phyloP scores from a whole-genome alignment of 2,329 filamentous ascomycete genomes.

The Ophiostoma ulmi region DNA sequence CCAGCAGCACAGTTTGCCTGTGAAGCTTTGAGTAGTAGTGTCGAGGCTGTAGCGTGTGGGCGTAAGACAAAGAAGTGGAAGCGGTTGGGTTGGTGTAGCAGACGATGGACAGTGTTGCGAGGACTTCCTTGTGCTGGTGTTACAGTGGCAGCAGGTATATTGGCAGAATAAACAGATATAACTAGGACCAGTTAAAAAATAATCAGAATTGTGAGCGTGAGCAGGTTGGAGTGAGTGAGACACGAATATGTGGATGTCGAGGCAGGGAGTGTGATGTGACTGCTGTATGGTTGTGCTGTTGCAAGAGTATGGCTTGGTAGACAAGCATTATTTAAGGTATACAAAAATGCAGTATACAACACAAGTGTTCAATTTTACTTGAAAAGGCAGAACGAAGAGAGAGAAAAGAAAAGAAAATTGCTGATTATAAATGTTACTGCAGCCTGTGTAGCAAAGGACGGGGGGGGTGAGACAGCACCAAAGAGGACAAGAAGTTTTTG shows the following conservation, averaged over 20 bases:
- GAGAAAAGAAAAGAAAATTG: background rate
- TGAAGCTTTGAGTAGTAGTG: background rate
- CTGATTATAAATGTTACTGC: background rate
- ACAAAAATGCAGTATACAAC: background rate
- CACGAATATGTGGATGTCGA: background rate
- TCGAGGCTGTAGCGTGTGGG: background rate
- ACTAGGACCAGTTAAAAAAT: background rate
- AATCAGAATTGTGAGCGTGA: background rate
- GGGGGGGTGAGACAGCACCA: background rate
- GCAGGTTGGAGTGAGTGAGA: background rate
- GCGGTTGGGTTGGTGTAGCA: background rate
- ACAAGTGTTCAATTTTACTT: background rate
- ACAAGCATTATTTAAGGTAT: too few species aligned
- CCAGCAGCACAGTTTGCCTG: too few species aligned
- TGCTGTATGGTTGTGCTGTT: background rate
- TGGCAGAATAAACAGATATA: constrained; percentile 8
- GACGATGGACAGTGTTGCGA: background rate
- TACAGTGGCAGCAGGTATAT: constrained; percentile 14
- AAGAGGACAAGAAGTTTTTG: background rate
- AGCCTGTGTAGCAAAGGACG: background rate
- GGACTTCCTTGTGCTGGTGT: constrained; percentile 4
- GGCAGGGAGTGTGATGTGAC: background rate
- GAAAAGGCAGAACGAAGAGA: background rate
- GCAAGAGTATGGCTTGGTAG: background rate
- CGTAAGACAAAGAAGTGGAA: background rate